phyloP scores from a whole-genome alignment of 116 monocot genomes.

The Zostera marina region DNA sequence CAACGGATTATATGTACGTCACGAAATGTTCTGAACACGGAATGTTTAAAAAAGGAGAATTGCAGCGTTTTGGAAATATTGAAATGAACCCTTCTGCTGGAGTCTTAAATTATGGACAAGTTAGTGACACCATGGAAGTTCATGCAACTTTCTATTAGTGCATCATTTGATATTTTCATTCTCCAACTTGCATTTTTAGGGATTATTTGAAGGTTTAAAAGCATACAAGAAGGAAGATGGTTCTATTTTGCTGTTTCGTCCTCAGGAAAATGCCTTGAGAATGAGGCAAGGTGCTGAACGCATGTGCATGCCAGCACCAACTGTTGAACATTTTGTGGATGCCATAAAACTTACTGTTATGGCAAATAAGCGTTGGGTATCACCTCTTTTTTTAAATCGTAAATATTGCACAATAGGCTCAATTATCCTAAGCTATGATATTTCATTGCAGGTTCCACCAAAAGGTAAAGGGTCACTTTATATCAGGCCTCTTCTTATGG shows the following conservation, averaged over 20 bases:
- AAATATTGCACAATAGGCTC: not conserved
- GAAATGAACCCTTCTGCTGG: constrained; percentile 63
- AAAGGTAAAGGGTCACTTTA: constrained; percentile 85
- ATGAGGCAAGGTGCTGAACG: constrained; percentile 77
- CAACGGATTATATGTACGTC: constrained; percentile 76
- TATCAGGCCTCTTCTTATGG: constrained; percentile 80
- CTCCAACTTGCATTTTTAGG: constrained; percentile 6
- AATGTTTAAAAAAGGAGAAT: constrained; percentile 38
- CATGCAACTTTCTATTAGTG: too few relatives aligned
- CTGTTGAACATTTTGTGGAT: constrained; percentile 78
- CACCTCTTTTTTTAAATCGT: not conserved
- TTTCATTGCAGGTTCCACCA: constrained; percentile 63
- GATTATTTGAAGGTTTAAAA: constrained; percentile 61
- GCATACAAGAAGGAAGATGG: constrained; percentile 80
- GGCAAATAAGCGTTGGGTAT: constrained; percentile 85
- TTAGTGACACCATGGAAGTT: constrained; percentile 25
- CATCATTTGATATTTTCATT: not conserved
- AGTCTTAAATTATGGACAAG: constrained; percentile 92
- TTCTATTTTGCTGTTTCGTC: constrained; percentile 87
- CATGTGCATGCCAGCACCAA: constrained; percentile 83
- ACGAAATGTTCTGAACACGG: constrained; percentile 41
- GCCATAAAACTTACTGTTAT: constrained; percentile 71
- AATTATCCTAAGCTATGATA: not conserved
- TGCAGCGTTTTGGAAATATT: constrained; percentile 52
- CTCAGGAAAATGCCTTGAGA: constrained; percentile 74